Evolutionary conservation across 1,284 basidiomycete genomes (phyloP), one percentile per base, ranked within the genome.

Genomic region (Ceratobasidium sp.): DNA sequence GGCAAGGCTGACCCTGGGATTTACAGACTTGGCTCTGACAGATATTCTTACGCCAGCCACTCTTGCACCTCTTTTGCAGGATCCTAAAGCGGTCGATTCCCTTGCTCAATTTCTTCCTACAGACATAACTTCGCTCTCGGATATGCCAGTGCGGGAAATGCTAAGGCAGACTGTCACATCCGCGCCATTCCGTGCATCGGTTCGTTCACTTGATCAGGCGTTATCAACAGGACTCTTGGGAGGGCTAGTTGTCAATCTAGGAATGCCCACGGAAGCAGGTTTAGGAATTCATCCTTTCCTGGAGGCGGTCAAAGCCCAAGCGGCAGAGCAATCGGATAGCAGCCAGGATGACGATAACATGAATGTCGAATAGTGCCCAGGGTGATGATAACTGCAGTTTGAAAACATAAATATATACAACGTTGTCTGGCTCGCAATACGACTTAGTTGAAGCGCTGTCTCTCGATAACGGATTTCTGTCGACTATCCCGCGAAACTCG

Each of bases 31-130:
- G 52, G 85, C 87, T 38, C 82, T 93, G 50, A 83, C 82, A 15
- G 91, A 93, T 75, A 83, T 93, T 70, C 83, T 93, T 42, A 91
- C 90, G 13, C 87, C 89, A 1, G 80, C 85, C 8, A 88, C 86
- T 75, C 80, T 93, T 42, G 80, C 80, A 1, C 88, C 90, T 3
- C 80, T 93, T 13, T 90, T 93, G 56, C 64, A 34, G 43, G 72
- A 60, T 75, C 88, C 90, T 0, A 84, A 86, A 62, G 82, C 92
- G 35, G 81, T 89, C 54, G 78, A 84, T 7, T 77, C 89, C 1
- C 81, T 93, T 69, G 91, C 91, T 77, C 91, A 91, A 7, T 85
- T 91, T 74, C 84, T 93, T 32, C 90, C 91, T 1, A 81, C 88
- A 10, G 90, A 91, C 78, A 81, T 91, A 6, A 88, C 88, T 0